These are phyloP conservation scores for Penicillium glabrum DNA, from an alignment of 2,329 filamentous ascomycete species.

Conservation along the genomic window DNA sequence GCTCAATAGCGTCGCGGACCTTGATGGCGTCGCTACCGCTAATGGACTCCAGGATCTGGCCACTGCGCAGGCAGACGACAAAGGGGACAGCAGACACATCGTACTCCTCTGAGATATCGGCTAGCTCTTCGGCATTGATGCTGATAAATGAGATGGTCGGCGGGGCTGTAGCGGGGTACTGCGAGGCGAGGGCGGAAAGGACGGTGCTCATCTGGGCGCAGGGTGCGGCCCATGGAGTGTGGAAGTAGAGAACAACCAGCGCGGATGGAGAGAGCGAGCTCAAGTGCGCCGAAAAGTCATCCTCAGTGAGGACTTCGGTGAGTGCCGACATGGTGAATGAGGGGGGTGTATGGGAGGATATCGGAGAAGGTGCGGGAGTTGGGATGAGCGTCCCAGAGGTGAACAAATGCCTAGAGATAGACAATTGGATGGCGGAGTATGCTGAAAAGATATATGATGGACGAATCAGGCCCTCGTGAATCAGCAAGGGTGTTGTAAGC, in stretches of 20 bases:
- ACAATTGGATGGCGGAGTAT: not conserved
- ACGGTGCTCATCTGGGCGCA: conserved; percentile 93
- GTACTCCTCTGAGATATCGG: conserved; percentile 87
- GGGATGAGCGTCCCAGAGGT: not conserved
- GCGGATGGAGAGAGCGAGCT: conserved; percentile 66
- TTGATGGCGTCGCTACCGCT: conserved; percentile 86
- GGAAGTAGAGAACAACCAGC: conserved; percentile 86
- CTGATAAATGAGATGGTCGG: conserved; percentile 77
- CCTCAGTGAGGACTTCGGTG: conserved; percentile 67
- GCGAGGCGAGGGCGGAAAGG: conserved; percentile 78
- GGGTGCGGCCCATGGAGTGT: conserved; percentile 94
- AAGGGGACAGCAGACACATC: conserved; percentile 94
- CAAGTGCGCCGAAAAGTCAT: conserved; percentile 48
- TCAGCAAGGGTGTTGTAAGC: not conserved
- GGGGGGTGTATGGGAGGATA: not conserved
- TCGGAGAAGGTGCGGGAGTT: conserved; percentile 6
- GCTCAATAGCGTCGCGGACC: conserved; percentile 82
- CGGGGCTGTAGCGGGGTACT: conserved; percentile 71
- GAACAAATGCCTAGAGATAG: not conserved
- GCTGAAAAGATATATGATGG: not conserved
- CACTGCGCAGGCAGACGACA: conserved; percentile 76
- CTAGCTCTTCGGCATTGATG: conserved; percentile 91
- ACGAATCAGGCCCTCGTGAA: not conserved
- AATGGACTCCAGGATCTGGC: conserved; percentile 76
- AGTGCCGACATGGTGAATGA: conserved; percentile 67